Evolutionary conservation across 1,284 basidiomycete genomes (phyloP), one percentile per base, ranked within the genome.

Genomic region (Cutaneotrichosporon sp.): DNA sequence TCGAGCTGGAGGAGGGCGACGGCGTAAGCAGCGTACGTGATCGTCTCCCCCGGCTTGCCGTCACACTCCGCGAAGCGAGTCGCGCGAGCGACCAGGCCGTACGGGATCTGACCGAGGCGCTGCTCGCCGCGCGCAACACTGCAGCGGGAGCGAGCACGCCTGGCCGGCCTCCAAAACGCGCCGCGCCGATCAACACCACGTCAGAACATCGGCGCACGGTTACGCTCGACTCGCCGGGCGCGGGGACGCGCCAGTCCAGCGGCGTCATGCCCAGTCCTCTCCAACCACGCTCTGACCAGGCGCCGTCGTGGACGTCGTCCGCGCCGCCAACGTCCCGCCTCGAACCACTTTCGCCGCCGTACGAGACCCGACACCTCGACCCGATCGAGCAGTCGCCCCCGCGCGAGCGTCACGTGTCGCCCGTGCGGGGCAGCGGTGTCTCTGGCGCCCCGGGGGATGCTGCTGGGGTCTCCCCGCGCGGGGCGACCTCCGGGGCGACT

Each of bases 1-100:
- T 62, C 12, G 66, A 66, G n/a, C 26, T 62, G 17, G 63, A 61
- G 9, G 60, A 67, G 23, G 42, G 52, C 5, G 52, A 38, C 20
- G 40, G 49, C 7, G 26, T 49, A 8, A 38, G 22, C 15, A 58
- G 41, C 12, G 55, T 62, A 12, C 48, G 52, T 21, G 55, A 65
- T 14, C 61, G 64, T 15, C 49, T 68, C 8, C 58, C 49, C 1
- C 51, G 55, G 3, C 52, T 73, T 17, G 52, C 60, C 0, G 50
- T 59, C 1, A 42, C 63, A 7, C 51, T 72, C 12, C 55, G 65
- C 8, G 69, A 73, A n/a, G 65, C 70, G 0, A 59, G 54, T 2
- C 56, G 61, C 23, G 51, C 62, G 8, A 65, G 63, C 2, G 71
- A 73, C 50, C 66, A 69, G 41, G 66, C 61, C 3, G 63, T 72